phyloP scores from a whole-genome alignment of 805 yeast species.

The Saccharomycopsis synnaedendra region DNA sequence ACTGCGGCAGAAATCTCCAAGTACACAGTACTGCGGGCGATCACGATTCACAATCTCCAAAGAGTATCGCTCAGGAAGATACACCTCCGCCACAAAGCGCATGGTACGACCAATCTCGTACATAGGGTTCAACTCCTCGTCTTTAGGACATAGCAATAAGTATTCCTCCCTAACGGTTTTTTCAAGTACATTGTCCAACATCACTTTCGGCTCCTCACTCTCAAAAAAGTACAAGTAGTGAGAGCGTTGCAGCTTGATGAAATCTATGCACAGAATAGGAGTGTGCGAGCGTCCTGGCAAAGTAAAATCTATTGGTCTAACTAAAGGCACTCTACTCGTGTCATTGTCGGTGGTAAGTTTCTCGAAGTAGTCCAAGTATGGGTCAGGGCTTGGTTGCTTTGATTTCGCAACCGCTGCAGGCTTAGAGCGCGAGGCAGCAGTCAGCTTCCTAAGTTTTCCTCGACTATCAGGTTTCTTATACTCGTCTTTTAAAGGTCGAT shows the following conservation, averaged over 20 bases:
- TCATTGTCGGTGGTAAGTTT: too few species aligned
- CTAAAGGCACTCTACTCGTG: too few species aligned
- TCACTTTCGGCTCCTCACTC: background rate
- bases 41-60: slow-evolving; percentile 25
- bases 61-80: slow-evolving; percentile 28
- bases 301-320: too few species aligned
- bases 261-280: background rate
- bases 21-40: slow-evolving; percentile 27
- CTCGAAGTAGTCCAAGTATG: too few species aligned
- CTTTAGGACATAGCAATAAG: slow-evolving; percentile 28
- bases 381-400: too few species aligned
- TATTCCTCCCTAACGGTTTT: background rate
- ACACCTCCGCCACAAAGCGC: slow-evolving; percentile 30
- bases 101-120: slow-evolving; percentile 46
- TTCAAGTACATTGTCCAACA: slow-evolving; percentile 1
- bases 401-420: too few species aligned
- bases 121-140: slow-evolving; percentile 49
- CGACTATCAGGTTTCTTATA: too few species aligned
- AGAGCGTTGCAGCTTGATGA: background rate
- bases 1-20: slow-evolving; percentile 27
- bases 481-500: too few species aligned
- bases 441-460: too few species aligned
- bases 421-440: too few species aligned
- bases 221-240: background rate
- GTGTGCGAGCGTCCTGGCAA: too few species aligned